phyloP scores from a whole-genome alignment of 305 asterid genomes.

The Solanum hybrid region DNA sequence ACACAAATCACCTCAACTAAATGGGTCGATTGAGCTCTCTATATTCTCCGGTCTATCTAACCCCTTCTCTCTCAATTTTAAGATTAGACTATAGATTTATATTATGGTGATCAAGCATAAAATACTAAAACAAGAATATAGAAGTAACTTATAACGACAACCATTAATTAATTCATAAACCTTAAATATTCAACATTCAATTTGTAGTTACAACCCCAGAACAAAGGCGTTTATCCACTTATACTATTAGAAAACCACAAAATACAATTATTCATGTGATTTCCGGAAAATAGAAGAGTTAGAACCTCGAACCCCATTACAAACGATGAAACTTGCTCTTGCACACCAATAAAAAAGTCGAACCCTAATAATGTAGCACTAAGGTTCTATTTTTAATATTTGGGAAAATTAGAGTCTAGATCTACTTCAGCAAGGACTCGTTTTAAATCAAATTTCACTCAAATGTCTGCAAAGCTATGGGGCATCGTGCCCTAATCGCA shows the following conservation, averaged over 20 bases:
- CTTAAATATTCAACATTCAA: background rate
- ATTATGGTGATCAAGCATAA: background rate
- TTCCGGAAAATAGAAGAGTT: background rate
- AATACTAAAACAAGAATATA: background rate
- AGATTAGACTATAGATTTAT: background rate
- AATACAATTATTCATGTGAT: background rate
- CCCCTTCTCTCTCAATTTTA: background rate
- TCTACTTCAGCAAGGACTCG: background rate
- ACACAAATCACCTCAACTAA: background rate
- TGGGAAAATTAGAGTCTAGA: background rate
- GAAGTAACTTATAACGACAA: background rate
- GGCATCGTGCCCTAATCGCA: background rate
- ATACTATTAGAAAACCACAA: background rate
- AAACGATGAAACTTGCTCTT: background rate
- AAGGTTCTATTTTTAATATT: background rate
- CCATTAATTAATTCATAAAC: too few relatives aligned
- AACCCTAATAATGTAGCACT: background rate
- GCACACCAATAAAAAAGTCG: background rate
- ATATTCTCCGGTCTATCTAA: background rate
- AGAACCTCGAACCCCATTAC: background rate
- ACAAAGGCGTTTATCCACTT: background rate
- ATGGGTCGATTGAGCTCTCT: background rate
- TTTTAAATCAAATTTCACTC: background rate
- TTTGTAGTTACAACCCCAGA: background rate
- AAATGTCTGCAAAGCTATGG: background rate